Evolutionary conservation across 306 rosid genomes (phyloP).

Genomic region (Rosa persica): DNA sequence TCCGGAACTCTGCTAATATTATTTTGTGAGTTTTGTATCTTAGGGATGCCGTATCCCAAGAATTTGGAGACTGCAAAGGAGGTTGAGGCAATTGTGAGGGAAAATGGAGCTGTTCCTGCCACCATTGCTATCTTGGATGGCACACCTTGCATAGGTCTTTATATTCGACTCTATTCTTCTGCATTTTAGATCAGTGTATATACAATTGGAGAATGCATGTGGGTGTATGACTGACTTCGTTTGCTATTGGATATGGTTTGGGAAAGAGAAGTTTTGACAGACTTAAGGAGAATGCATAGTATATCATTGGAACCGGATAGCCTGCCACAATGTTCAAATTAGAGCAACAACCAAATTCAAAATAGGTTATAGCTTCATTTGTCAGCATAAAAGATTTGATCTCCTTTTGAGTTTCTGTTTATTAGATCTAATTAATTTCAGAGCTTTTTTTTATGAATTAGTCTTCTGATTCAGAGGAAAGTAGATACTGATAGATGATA

Average conservation of each 20-base stretch:
- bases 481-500: neutral
- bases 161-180: slow-evolving; percentile 19
- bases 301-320: no score
- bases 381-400: neutral
- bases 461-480: neutral
- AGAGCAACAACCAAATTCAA: no score
- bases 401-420: neutral
- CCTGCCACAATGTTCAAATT: no score
- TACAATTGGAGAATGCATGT: no score
- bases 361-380: neutral
- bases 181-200: neutral
- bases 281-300: no score
- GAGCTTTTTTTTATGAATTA: neutral
- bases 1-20: no score
- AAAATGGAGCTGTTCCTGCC: slow-evolving; percentile 91
- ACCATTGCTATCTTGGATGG: slow-evolving; percentile 94
- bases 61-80: slow-evolving; percentile 83
- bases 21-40: no score
- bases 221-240: no score
- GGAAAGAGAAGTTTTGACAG: no score
- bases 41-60: slow-evolving; percentile 96
- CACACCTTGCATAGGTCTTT: slow-evolving; percentile 74
- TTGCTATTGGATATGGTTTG: no score
- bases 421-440: neutral
- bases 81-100: slow-evolving; percentile 71